phyloP scores from a whole-genome alignment of 805 yeast species.

The Metschnikowia lochheadii region DNA sequence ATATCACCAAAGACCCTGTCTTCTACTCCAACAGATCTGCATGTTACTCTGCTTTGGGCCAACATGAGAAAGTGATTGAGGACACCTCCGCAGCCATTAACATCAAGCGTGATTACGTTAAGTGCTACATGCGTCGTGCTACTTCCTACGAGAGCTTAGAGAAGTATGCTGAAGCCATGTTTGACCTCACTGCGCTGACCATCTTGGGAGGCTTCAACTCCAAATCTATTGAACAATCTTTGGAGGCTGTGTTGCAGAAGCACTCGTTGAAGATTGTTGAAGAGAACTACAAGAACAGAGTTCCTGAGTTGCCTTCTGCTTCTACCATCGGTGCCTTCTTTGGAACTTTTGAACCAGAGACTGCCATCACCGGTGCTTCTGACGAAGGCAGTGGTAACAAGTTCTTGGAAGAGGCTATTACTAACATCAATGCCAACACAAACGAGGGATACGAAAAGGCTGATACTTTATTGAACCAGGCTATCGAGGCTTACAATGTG shows the following conservation, averaged over 20 bases:
- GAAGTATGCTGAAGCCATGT: constrained; percentile 77
- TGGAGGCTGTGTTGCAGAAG: constrained; percentile 82
- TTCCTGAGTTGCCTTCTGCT: constrained; percentile 69
- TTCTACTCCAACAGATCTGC: constrained; percentile 96
- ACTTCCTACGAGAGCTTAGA: constrained; percentile 83
- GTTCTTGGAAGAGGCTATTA: constrained; percentile 62
- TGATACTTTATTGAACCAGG: constrained; percentile 53
- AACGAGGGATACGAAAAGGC: constrained; percentile 61
- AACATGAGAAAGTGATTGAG: constrained; percentile 78
- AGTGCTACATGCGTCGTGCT: constrained; percentile 91
- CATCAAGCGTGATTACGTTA: constrained; percentile 84
- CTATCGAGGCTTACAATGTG: constrained; percentile 45
- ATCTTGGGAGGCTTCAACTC: constrained; percentile 80
- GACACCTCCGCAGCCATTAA: constrained; percentile 85
- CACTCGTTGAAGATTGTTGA: constrained; percentile 73
- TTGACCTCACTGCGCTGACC: constrained; percentile 86
- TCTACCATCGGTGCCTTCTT: constrained; percentile 83
- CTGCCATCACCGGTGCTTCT: constrained; percentile 44
- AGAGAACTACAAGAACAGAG: constrained; percentile 49
- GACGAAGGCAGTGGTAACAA: constrained; percentile 56
- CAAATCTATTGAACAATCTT: constrained; percentile 68
- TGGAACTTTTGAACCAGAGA: constrained; percentile 70
- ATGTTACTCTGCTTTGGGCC: constrained; percentile 78
- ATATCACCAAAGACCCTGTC: constrained; percentile 75
- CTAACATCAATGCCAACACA: constrained; percentile 47